These are phyloP conservation scores for Backusella parvicylindrica DNA, from an alignment of 192 early-diverging fungal species.

Conservation along the genomic window DNA sequence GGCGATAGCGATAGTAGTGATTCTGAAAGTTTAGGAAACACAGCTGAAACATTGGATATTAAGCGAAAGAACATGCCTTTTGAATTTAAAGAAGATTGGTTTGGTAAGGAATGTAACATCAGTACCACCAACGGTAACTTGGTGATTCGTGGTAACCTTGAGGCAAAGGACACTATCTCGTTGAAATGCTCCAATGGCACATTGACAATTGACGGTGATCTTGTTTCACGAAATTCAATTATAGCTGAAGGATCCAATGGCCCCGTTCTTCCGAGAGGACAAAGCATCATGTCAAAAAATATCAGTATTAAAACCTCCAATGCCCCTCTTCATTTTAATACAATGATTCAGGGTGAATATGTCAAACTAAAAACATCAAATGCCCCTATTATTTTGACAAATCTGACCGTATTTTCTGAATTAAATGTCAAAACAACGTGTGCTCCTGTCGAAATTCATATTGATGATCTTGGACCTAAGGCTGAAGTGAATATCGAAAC, in stretches of 20 bases:
- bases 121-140: neutral
- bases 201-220: neutral
- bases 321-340: neutral
- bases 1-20: neutral
- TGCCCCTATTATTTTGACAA: neutral
- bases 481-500: neutral
- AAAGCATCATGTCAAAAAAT: neutral
- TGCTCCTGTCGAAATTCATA: conserved; percentile 1
- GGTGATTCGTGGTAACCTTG: neutral
- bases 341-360: neutral
- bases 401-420: neutral
- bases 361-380: neutral
- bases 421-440: neutral
- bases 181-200: neutral
- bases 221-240: neutral
- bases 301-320: neutral
- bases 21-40: neutral
- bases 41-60: neutral
- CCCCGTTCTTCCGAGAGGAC: neutral
- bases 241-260: neutral
- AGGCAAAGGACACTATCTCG: neutral
- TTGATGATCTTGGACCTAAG: neutral
- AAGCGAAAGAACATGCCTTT: neutral
- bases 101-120: neutral
- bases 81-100: neutral